phyloP scores from a whole-genome alignment of 208 protist species.

The Wallacemonas sp. region DNA sequence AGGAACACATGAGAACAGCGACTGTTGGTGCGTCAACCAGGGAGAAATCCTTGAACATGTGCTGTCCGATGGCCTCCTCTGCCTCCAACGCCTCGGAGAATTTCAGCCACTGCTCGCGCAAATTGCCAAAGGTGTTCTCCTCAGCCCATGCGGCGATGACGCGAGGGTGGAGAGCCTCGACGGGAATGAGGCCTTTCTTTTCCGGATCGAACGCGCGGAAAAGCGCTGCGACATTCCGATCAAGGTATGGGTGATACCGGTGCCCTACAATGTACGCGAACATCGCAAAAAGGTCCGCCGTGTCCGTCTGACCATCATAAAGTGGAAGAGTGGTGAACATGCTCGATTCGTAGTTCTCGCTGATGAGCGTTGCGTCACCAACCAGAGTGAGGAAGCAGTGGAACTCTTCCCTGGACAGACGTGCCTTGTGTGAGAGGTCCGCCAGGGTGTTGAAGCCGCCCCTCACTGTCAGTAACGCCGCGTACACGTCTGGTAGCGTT shows the following conservation, averaged over 20 bases:
- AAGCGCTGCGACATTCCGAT: constrained; percentile 57
- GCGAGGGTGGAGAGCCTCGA: constrained; percentile 41
- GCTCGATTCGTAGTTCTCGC: constrained; percentile 32
- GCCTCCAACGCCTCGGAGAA: constrained; percentile 46
- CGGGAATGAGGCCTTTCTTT: constrained; percentile 37
- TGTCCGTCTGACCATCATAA: constrained; percentile 21
- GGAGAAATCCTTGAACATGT: constrained; percentile 28
- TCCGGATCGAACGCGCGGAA: constrained; percentile 71
- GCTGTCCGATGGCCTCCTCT: constrained; percentile 23
- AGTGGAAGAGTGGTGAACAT: constrained; percentile 47
- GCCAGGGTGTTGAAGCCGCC: constrained; percentile 12
- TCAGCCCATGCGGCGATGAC: constrained; percentile 63
- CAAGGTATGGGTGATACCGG: constrained; percentile 53
- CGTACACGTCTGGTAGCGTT: constrained; percentile 49
- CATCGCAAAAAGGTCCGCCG: constrained; percentile 27
- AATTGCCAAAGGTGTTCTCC: constrained; percentile 63
- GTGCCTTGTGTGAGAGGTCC: background rate
- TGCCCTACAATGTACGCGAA: constrained; percentile 65
- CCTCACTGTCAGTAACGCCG: constrained; percentile 34
- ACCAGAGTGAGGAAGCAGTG: constrained; percentile 28
- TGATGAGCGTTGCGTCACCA: constrained; percentile 37
- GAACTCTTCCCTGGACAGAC: constrained; percentile 26
- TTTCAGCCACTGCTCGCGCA: constrained; percentile 66
- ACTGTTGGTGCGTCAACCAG: constrained; percentile 33
- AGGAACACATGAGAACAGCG: constrained; percentile 49